Percentiles rank a stretch among this genome's conserved stretches.
Evolutionary conservation across 2,329 filamentous ascomycete genomes (phyloP).

Genomic region (Verticillium isaacii): DNA sequence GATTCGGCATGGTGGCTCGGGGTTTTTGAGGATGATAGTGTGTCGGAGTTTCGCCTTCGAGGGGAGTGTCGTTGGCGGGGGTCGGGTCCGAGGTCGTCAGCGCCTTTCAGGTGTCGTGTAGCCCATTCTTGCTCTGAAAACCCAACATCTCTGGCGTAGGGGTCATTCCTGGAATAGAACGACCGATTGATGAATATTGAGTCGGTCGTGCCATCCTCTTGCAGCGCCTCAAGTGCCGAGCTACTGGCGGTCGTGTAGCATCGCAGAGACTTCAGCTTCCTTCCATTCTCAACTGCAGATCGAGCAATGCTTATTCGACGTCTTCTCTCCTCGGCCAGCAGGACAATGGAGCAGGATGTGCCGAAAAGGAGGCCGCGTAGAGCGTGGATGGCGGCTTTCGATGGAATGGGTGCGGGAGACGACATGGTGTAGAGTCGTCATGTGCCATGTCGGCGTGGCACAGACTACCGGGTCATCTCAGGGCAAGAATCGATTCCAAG

Average conservation of each 20-base stretch:
- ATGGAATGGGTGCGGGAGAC: constrained; percentile 43
- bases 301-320: constrained; percentile 47
- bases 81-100: constrained; percentile 4
- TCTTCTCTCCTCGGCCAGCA: constrained; percentile 52
- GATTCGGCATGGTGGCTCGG: neutral
- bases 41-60: neutral
- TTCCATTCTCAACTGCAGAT: constrained; percentile 46
- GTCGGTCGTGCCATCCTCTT: constrained; percentile 16
- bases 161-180: constrained; percentile 2
- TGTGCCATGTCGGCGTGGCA: constrained; percentile 9
- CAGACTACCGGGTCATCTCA: constrained; percentile 6
- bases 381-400: constrained; percentile 49
- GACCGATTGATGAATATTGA: constrained; percentile 19
- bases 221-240: constrained; percentile 11
- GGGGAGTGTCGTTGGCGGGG: neutral
- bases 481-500: neutral
- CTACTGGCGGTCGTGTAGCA: constrained; percentile 18
- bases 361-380: constrained; percentile 52
- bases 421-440: constrained; percentile 30
- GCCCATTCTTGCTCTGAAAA: constrained; percentile 1
- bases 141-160: neutral
- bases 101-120: neutral
- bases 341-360: constrained; percentile 51
- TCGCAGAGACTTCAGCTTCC: constrained; percentile 39
- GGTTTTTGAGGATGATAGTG: neutral